Percentiles rank a stretch among this genome's conserved stretches.
These are phyloP conservation scores for Salix koriyanagi DNA, from an alignment of 345 rosid species.

Conservation along the genomic window DNA sequence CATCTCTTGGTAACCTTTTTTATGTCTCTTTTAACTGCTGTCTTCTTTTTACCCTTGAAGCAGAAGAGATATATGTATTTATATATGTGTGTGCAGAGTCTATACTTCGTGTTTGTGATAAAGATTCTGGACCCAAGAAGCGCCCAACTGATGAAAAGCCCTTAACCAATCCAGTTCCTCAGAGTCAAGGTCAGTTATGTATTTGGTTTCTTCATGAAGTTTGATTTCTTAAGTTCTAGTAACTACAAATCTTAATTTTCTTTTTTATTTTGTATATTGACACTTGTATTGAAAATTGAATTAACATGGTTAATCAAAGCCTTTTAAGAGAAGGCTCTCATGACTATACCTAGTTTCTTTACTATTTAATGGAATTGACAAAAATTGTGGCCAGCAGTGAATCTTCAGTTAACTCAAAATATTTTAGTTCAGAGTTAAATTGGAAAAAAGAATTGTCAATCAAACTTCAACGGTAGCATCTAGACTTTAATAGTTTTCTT, in stretches of 20 bases:
- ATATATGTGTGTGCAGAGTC: slow-evolving; percentile 34
- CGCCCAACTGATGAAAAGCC: slow-evolving; percentile 34
- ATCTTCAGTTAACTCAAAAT: neutral
- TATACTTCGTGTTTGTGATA: slow-evolving; percentile 32
- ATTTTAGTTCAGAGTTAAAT: neutral
- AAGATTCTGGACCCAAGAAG: slow-evolving; percentile 17
- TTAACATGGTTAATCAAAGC: neutral
- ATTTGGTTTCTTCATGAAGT: neutral
- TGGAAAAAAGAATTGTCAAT: too few relatives aligned
- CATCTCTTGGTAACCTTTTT: slow-evolving; percentile 25
- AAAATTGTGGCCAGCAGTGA: neutral
- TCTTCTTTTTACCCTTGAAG: neutral
- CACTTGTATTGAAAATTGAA: neutral
- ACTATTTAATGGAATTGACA: neutral
- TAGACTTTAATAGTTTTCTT: too few relatives aligned
- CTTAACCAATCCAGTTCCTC: slow-evolving; percentile 34
- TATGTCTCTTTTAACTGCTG: neutral
- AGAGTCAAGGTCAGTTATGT: slow-evolving; percentile 48
- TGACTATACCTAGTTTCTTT: neutral
- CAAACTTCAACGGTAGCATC: too few relatives aligned
- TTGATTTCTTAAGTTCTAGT: neutral
- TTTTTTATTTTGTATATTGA: neutral
- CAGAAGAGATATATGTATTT: neutral
- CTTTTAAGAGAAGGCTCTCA: neutral
- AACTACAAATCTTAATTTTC: neutral